Evolutionary conservation across 1,139 yeast species (phyloP).

Genomic region (Protomyces macrosporus): DNA sequence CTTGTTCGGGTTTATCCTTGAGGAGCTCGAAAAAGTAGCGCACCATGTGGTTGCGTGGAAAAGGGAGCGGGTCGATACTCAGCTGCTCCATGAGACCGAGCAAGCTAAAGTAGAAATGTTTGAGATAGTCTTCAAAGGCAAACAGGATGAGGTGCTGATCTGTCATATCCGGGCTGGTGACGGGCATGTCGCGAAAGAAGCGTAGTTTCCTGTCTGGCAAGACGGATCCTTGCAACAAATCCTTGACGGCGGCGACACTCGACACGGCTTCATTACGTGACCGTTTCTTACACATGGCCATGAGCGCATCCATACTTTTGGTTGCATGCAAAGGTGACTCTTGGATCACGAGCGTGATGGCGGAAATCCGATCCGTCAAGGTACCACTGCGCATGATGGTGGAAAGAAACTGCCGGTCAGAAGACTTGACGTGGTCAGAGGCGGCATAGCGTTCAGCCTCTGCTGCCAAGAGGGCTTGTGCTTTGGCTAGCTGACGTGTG

Average conservation of each 20-base stretch:
- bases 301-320: constrained; percentile 72
- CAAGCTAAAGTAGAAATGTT: constrained; percentile 64
- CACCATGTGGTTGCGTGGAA: constrained; percentile 74
- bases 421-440: constrained; percentile 36
- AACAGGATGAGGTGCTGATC: constrained; percentile 54
- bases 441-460: constrained; percentile 53
- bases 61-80: constrained; percentile 86
- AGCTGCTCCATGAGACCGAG: constrained; percentile 66
- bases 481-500: constrained; percentile 59
- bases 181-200: constrained; percentile 71
- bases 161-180: constrained; percentile 40
- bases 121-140: constrained; percentile 86
- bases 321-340: constrained; percentile 91
- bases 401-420: constrained; percentile 82
- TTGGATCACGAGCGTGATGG: constrained; percentile 82
- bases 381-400: constrained; percentile 92
- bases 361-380: constrained; percentile 88
- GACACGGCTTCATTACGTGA: constrained; percentile 90
- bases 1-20: constrained; percentile 91
- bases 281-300: constrained; percentile 80
- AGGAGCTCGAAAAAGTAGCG: constrained; percentile 73
- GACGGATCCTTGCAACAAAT: constrained; percentile 72
- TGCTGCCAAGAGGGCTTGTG: constrained; percentile 56
- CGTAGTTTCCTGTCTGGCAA: constrained; percentile 76
- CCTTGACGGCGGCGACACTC: constrained; percentile 83